These are phyloP conservation scores for Pleodorina starrii DNA, from an alignment of 139 green algal genomes.

Conservation along the genomic window DNA sequence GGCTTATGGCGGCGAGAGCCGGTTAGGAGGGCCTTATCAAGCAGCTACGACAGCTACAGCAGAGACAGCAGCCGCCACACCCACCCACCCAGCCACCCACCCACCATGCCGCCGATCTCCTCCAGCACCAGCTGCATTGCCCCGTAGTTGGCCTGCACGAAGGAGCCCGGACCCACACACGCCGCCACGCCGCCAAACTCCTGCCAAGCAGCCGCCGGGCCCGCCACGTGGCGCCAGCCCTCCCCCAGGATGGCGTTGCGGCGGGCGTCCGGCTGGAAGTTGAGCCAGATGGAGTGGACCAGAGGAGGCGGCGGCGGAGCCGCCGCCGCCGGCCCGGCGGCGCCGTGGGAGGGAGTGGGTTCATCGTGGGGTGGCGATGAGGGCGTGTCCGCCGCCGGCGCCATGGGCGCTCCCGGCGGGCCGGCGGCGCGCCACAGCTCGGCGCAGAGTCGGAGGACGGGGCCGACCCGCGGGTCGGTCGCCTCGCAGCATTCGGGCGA, in stretches of 20 bases:
- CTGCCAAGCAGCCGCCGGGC: conserved; percentile 64
- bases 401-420: neutral
- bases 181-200: conserved; percentile 72
- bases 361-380: neutral
- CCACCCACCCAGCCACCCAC: no score
- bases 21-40: no score
- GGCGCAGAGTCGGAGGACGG: conserved; percentile 21
- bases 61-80: no score
- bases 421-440: conserved; percentile 21
- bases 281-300: conserved; percentile 82
- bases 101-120: conserved; percentile 30
- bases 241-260: conserved; percentile 72
- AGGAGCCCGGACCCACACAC: conserved; percentile 73
- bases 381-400: neutral
- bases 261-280: conserved; percentile 70
- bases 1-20: no score
- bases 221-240: conserved; percentile 59
- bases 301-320: conserved; percentile 36
- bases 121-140: conserved; percentile 69
- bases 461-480: neutral
- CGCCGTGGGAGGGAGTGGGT: neutral
- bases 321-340: neutral
- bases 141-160: conserved; percentile 78
- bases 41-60: no score
- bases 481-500: neutral